A percentile compares a stretch with the other conserved stretches of the same genome.
phyloP scores from a whole-genome alignment of 2,329 filamentous ascomycete genomes.

The Botrytis paeoniae region DNA sequence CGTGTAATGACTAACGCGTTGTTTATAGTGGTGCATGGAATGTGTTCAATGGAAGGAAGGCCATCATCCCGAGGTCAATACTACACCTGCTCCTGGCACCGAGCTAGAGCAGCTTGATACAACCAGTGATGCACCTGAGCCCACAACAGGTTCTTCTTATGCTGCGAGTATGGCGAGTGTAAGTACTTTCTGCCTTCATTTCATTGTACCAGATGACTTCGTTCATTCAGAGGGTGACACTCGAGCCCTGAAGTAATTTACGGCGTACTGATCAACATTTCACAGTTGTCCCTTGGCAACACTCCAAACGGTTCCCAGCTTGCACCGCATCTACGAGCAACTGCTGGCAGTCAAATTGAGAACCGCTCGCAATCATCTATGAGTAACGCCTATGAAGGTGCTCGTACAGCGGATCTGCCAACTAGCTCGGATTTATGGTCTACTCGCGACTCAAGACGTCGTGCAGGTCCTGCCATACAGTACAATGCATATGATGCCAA shows the following conservation, averaged over 20 bases:
- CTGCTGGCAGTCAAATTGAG: background rate
- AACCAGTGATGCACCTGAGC: background rate
- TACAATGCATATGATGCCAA: conserved; percentile 25
- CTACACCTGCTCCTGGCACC: conserved; percentile 26
- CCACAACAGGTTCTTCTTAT: background rate
- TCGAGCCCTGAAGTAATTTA: background rate
- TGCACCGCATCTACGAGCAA: conserved; percentile 12
- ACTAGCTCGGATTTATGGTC: conserved; percentile 13
- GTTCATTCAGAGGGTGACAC: background rate
- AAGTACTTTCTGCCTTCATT: background rate
- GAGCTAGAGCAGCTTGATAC: background rate
- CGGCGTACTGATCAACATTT: background rate
- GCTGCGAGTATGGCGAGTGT: background rate
- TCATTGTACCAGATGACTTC: background rate
- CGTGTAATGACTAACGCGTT: conserved; percentile 7
- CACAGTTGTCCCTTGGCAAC: background rate
- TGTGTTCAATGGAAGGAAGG: conserved; percentile 33
- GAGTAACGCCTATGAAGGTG: conserved; percentile 28
- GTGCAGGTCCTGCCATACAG: background rate
- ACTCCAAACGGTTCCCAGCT: background rate
- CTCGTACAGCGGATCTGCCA: conserved; percentile 12
- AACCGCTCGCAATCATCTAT: conserved; percentile 21
- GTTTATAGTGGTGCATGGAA: conserved; percentile 41
- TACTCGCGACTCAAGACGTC: conserved; percentile 21
- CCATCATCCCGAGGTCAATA: conserved; percentile 23